Conservation (phyloP, 768 basidiomycete species). For the Russula olivacea region DNA sequence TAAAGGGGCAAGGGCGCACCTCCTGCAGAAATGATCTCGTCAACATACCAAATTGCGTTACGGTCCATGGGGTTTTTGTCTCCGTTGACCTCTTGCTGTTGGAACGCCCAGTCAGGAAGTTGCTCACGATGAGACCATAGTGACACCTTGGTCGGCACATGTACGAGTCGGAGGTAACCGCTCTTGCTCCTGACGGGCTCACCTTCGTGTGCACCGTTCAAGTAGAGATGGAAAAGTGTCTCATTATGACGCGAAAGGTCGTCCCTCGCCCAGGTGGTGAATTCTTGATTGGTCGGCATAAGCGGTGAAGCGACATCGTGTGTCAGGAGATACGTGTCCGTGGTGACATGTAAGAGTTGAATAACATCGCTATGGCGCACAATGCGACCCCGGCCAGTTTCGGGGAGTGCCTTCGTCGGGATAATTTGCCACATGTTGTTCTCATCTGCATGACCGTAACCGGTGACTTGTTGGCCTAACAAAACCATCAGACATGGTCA, state of each 20-base stretch:
- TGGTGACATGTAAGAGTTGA: constrained; percentile 83
- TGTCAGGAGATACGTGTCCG: constrained; percentile 77
- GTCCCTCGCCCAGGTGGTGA: constrained; percentile 85
- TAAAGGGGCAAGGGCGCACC: constrained; percentile 41
- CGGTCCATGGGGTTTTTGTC: constrained; percentile 86
- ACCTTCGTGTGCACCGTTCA: constrained; percentile 69
- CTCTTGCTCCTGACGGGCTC: constrained; percentile 92
- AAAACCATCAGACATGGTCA: constrained; percentile 9
- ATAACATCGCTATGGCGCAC: constrained; percentile 87
- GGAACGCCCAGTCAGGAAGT: constrained; percentile 95
- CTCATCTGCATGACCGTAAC: constrained; percentile 86
- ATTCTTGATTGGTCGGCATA: constrained; percentile 98
- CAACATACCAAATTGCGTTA: constrained; percentile 82
- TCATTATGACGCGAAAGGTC: constrained; percentile 78
- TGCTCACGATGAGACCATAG: constrained; percentile 87
- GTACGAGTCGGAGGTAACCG: constrained; percentile 85
- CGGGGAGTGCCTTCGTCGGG: constrained; percentile 91
- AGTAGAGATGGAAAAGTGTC: constrained; percentile 74
- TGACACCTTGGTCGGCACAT: constrained; percentile 83
- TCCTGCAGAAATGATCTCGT: constrained; percentile 71
- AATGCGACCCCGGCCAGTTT: constrained; percentile 86
- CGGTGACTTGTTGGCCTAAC: constrained; percentile 91
- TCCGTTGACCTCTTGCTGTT: constrained; percentile 96
- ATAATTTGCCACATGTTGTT: constrained; percentile 97
- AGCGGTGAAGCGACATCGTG: constrained; percentile 97